Percentiles rank a stretch among this genome's conserved stretches.
Conservation (phyloP, 2,329 filamentous ascomycete species). For the Helicocarpus griseus region DNA sequence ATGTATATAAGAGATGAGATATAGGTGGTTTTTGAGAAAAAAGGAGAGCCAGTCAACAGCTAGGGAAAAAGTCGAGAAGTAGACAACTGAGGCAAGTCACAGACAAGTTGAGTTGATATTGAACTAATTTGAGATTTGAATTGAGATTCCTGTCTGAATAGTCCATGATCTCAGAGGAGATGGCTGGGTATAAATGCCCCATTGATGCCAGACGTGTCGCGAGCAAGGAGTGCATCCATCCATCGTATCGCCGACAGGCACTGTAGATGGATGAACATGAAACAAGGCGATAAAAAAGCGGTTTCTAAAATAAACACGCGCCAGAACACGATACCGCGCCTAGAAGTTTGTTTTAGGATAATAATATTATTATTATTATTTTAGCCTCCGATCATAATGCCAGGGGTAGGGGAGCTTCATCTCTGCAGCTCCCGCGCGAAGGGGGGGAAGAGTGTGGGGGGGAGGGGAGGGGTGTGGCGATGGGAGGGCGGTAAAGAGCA, state of each 20-base stretch:
- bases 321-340: not conserved
- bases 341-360: not conserved
- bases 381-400: not conserved
- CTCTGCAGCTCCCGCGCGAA: too few relatives aligned
- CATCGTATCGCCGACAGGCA: slow-evolving; percentile 1
- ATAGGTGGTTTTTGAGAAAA: not conserved
- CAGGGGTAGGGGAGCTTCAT: too few relatives aligned
- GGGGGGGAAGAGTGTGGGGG: not conserved
- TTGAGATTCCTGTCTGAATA: slow-evolving; percentile 8
- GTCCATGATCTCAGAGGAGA: slow-evolving; percentile 3
- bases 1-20: slow-evolving; percentile 1
- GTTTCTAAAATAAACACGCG: not conserved
- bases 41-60: not conserved
- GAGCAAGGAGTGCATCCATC: not conserved
- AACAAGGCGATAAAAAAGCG: slow-evolving; percentile 23
- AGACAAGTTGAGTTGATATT: slow-evolving; percentile 9
- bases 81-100: slow-evolving; percentile 2
- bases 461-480: not conserved
- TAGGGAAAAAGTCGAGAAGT: not conserved
- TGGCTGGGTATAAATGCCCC: slow-evolving; percentile 31
- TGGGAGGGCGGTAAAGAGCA: not conserved
- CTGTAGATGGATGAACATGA: slow-evolving; percentile 21
- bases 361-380: not conserved
- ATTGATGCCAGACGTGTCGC: slow-evolving; percentile 4
- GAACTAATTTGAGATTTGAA: slow-evolving; percentile 15